Conservation (phyloP, 257 asterid species). For the Salvia miltiorrhiza region DNA sequence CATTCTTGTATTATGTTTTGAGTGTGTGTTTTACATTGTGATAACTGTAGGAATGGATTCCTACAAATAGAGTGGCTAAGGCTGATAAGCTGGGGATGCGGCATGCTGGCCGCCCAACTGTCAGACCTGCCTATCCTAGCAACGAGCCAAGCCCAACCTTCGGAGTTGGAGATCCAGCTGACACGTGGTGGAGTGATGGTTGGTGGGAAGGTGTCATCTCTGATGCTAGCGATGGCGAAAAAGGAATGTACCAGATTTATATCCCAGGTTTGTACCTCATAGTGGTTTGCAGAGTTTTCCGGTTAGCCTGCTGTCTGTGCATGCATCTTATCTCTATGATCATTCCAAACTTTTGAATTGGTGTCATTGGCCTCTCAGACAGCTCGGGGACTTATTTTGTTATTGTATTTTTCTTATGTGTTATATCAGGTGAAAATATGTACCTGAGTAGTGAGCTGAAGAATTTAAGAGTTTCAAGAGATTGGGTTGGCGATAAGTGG, state of each 20-base stretch:
- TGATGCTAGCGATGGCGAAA: constrained; percentile 29
- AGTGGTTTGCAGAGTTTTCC: neutral
- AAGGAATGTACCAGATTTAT: constrained; percentile 58
- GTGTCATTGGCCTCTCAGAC: neutral
- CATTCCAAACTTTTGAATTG: neutral
- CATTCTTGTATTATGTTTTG: neutral
- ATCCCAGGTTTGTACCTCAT: constrained; percentile 70
- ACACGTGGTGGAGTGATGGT: constrained; percentile 98
- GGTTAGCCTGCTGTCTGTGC: neutral
- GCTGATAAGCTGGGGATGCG: constrained; percentile 87
- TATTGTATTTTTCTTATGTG: neutral
- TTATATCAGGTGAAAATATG: constrained; percentile 72
- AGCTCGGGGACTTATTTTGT: neutral
- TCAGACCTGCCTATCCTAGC: constrained; percentile 59
- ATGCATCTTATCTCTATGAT: neutral
- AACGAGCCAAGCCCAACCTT: constrained; percentile 31
- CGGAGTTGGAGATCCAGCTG: constrained; percentile 76
- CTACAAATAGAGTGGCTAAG: constrained; percentile 60
- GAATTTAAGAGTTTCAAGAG: constrained; percentile 74
- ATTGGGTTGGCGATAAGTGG: constrained; percentile 88
- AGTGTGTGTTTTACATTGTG: neutral
- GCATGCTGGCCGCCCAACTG: constrained; percentile 57
- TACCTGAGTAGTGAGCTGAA: constrained; percentile 43
- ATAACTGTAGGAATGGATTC: constrained; percentile 76
- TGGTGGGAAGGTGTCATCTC: constrained; percentile 99